Evolutionary conservation across 1,284 basidiomycete species (phyloP).

Genomic region (Cryptococcus sp.): DNA sequence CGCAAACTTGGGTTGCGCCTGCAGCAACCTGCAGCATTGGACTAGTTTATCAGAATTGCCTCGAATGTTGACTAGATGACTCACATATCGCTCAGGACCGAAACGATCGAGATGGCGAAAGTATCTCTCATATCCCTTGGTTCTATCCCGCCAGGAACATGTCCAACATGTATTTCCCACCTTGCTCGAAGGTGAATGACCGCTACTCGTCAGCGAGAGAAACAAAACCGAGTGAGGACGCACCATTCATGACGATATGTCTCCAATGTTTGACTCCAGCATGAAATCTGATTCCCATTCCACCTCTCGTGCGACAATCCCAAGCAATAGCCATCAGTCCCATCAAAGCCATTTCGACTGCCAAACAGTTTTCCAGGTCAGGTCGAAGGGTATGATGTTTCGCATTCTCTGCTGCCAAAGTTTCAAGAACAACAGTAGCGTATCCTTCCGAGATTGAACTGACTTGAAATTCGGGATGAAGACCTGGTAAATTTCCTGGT

Average conservation of each 20-base stretch:
- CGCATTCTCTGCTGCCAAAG: conserved; percentile 22
- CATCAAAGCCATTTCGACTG: conserved; percentile 30
- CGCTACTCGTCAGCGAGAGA: conserved; percentile 9
- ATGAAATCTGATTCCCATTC: conserved; percentile 38
- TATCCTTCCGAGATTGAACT: conserved; percentile 30
- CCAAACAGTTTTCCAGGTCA: conserved; percentile 28
- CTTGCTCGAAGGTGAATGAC: conserved; percentile 33
- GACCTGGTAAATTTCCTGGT: conserved; percentile 27
- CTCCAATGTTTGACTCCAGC: conserved; percentile 40
- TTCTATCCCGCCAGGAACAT: conserved; percentile 21
- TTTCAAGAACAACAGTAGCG: conserved; percentile 23
- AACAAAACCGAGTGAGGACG: conserved; percentile 2
- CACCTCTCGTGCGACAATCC: conserved; percentile 39
- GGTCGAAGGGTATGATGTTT: conserved; percentile 25
- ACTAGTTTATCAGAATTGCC: conserved; percentile 5
- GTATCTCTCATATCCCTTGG: conserved; percentile 34
- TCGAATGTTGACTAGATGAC: background rate
- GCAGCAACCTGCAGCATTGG: conserved; percentile 42
- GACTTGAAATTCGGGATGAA: conserved; percentile 40
- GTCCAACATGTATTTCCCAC: conserved; percentile 23
- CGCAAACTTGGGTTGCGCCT: conserved; percentile 31
- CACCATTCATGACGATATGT: conserved; percentile 29
- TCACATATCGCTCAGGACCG: conserved; percentile 38
- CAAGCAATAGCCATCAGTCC: conserved; percentile 38
- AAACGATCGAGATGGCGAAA: conserved; percentile 38